Base-by-base conservation (phyloP, 805 yeast genomes). In the Zygoascus ofunaensis region DNA sequence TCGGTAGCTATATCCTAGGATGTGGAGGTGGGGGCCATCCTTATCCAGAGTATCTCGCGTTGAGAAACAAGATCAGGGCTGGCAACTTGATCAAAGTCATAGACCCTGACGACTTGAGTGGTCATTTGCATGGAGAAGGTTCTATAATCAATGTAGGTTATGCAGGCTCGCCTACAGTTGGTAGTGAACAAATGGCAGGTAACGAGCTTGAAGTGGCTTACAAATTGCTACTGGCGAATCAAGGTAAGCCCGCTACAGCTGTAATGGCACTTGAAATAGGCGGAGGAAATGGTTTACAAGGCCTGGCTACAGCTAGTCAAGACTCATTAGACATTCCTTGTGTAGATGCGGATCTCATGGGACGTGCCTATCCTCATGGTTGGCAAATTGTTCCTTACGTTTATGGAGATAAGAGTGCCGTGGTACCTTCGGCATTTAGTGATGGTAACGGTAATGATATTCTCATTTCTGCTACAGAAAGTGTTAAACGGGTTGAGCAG, bases 11-110 rank as follows among this genome's bases (percentile, higher is more conserved):
- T 49, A 69, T 72, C 43, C 60, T 72, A 3, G 77, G 76, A 5
- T 68, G 72, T 55, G 77, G 76, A 2, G 77, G 77, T 12, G 77
- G 77, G 24, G 76, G 77, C 34, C 63, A 63, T 41, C 76, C 77
- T 19, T 69, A 71, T 53, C 57, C 71, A 3, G 53, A 52, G 17
- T 68, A 52, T 47, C 55, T 72, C 26, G 66, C 63, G 37, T 50
- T 61, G 1, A 32, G 47, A 37, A 63, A 63, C 42, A 45, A 58
- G 41, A 39, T 71, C 17, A 48, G 66, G 35, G 41, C 50, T 2
- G 76, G 74, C 7, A 64, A 58, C 18, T 42, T 43, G 1, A 56
- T 69, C 22, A 55, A 39, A 34, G 66, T 71, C 14, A 54, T 71
- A 40, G 67, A 67, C 51, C 44, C 62, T 36, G 58, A 60, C 23